These are phyloP conservation scores for Penicillium sp. DNA, from an alignment of 2,329 filamentous ascomycete species.

Conservation along the genomic window DNA sequence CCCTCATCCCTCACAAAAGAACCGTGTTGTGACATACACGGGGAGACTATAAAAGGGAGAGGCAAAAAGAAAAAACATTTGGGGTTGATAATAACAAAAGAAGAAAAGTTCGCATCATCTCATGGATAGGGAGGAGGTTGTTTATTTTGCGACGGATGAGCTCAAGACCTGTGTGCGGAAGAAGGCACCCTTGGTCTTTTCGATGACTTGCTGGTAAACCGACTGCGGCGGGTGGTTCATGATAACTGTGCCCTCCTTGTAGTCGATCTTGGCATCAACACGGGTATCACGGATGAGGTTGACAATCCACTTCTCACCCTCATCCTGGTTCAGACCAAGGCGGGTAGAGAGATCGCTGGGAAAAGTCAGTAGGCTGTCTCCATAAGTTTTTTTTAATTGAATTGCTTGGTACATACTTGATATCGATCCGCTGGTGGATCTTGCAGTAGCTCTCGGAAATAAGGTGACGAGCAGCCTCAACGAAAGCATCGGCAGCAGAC, in stretches of 20 bases:
- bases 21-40: conserved; percentile 31
- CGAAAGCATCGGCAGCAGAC: conserved; percentile 79
- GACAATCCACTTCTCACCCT: conserved; percentile 99
- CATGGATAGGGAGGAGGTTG: conserved; percentile 15
- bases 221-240: conserved; percentile 99
- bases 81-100: conserved; percentile 33
- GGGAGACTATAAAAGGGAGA: conserved; percentile 33
- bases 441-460: conserved; percentile 99
- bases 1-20: conserved; percentile 35
- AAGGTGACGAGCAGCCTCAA: conserved; percentile 90
- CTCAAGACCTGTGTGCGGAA: conserved; percentile 96
- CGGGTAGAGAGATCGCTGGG: conserved; percentile 80
- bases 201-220: conserved; percentile 98
- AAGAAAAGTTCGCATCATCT: conserved; percentile 30
- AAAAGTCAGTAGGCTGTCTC: conserved; percentile 10
- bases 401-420: conserved; percentile 60
- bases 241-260: conserved; percentile 95
- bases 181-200: conserved; percentile 97
- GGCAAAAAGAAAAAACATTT: conserved; percentile 31
- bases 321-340: conserved; percentile 86
- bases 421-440: conserved; percentile 98
- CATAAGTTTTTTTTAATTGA: background rate
- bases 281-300: conserved; percentile 97
- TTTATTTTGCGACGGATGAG: conserved; percentile 54
- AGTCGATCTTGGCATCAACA: conserved; percentile 98